phyloP scores from a whole-genome alignment of 2,329 filamentous ascomycete species.

The Fusarium pseudonygamai region DNA sequence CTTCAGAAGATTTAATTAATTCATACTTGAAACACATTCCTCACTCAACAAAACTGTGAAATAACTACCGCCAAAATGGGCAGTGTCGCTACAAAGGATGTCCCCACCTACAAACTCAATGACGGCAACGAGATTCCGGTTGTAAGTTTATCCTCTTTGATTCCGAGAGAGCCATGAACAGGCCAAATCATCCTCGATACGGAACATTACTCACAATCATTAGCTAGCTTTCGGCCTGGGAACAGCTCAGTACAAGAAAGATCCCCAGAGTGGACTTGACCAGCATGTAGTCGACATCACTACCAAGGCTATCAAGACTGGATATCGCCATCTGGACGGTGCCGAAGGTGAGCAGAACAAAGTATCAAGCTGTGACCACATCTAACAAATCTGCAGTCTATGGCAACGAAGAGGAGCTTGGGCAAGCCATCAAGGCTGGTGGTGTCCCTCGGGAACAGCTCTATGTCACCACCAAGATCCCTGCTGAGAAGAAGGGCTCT shows the following conservation, averaged over 20 bases:
- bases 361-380: too few species aligned
- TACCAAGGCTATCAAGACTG: conserved; percentile 72
- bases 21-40: neutral
- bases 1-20: neutral
- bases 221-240: conserved; percentile 78
- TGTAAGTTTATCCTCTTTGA: conserved; percentile 52
- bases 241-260: conserved; percentile 69
- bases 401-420: conserved; percentile 75
- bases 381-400: conserved; percentile 56
- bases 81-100: conserved; percentile 34
- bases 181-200: neutral
- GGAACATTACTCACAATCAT: neutral
- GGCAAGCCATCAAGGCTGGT: conserved; percentile 73
- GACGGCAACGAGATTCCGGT: conserved; percentile 78
- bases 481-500: conserved; percentile 51
- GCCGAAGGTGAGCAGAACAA: conserved; percentile 67
- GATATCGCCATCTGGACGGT: conserved; percentile 78
- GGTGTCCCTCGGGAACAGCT: conserved; percentile 73
- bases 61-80: conserved; percentile 14
- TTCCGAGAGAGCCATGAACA: neutral
- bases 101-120: conserved; percentile 74
- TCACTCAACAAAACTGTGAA: neutral
- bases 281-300: conserved; percentile 59
- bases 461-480: conserved; percentile 72
- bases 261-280: conserved; percentile 62